phyloP scores from a whole-genome alignment of 352 stramenopile genomes.

The Pythium aristosporum region DNA sequence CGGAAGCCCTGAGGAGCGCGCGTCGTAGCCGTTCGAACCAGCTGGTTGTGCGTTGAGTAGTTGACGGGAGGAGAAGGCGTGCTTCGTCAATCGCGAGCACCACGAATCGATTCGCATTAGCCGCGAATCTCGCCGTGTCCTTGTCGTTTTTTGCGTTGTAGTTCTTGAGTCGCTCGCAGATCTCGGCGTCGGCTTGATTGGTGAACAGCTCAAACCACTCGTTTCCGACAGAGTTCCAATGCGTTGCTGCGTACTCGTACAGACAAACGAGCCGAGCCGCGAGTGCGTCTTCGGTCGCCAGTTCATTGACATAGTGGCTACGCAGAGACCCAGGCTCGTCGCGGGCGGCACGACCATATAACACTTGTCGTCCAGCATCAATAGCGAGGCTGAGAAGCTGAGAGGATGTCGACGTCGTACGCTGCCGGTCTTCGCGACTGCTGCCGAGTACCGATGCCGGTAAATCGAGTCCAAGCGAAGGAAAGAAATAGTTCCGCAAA shows the following conservation, averaged over 20 bases:
- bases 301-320: no score
- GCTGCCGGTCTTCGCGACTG: no score
- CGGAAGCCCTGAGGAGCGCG: neutral
- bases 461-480: neutral
- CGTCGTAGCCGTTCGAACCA: conserved; percentile 9
- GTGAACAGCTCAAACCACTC: conserved; percentile 4
- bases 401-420: neutral
- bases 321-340: no score
- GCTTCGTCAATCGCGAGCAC: conserved; percentile 16
- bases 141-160: neutral
- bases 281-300: no score
- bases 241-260: no score
- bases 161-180: neutral
- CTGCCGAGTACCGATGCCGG: no score
- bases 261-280: no score
- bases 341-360: no score
- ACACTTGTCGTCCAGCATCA: no score
- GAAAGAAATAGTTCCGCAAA: neutral
- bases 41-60: neutral
- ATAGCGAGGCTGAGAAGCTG: neutral
- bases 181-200: neutral
- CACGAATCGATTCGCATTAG: neutral
- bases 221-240: neutral
- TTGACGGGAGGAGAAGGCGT: neutral
- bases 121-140: no score